Evolutionary conservation across 2,329 filamentous ascomycete species (phyloP).

Genomic region (Aureobasidium sp.): DNA sequence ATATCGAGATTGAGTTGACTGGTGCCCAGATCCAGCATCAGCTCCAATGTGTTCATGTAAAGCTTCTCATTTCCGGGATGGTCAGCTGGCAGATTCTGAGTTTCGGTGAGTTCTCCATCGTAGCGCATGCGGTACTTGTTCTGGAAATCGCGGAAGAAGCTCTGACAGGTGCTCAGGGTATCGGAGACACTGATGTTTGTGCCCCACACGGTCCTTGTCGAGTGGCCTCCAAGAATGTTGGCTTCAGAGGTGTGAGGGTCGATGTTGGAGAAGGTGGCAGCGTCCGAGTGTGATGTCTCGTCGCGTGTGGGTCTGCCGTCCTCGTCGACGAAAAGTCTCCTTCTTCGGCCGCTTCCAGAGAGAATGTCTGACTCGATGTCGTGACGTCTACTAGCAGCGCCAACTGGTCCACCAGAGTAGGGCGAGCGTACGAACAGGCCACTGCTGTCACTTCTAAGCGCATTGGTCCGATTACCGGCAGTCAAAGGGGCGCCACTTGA

Average conservation of each 20-base stretch:
- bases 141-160: conserved; percentile 86
- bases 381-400: conserved; percentile 61
- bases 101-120: conserved; percentile 70
- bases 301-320: conserved; percentile 53
- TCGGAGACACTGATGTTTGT: conserved; percentile 93
- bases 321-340: conserved; percentile 58
- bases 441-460: conserved; percentile 76
- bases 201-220: conserved; percentile 86
- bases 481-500: conserved; percentile 53
- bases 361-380: conserved; percentile 80
- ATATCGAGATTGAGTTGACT: conserved; percentile 82
- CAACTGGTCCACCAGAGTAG: conserved; percentile 46
- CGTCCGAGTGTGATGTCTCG: conserved; percentile 44
- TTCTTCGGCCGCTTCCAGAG: conserved; percentile 44
- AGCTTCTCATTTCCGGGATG: conserved; percentile 70
- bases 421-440: conserved; percentile 72
- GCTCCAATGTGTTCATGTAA: conserved; percentile 77
- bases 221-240: conserved; percentile 73
- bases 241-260: conserved; percentile 89
- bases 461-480: conserved; percentile 54
- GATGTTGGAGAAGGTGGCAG: conserved; percentile 57
- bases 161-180: conserved; percentile 79
- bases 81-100: conserved; percentile 58
- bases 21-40: conserved; percentile 82
- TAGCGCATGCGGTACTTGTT: conserved; percentile 89